A percentile compares a stretch with the other conserved stretches of the same genome.
phyloP scores from a whole-genome alignment of 2,329 filamentous ascomycete genomes.

The Fusarium domesticum region DNA sequence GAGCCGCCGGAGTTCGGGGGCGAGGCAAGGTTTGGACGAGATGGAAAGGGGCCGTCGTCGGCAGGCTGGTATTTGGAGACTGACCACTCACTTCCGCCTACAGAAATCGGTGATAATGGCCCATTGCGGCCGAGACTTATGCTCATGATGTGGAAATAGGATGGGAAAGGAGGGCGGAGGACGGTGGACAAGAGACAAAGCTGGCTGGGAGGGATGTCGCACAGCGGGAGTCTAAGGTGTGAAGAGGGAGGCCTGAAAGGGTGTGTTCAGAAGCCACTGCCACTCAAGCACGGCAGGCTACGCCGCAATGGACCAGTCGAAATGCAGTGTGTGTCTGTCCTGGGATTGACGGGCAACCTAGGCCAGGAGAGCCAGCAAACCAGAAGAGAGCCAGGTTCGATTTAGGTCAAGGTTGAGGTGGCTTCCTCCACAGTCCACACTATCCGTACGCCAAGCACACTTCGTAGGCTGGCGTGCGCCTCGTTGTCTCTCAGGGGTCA shows the following conservation, averaged over 20 bases:
- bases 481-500: no score
- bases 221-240: conserved; percentile 20
- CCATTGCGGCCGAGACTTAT: conserved; percentile 60
- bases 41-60: conserved; percentile 52
- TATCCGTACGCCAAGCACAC: no score
- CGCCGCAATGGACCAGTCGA: no score
- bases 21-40: conserved; percentile 60
- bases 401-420: no score
- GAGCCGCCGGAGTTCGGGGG: conserved; percentile 67
- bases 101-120: conserved; percentile 77
- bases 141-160: conserved; percentile 68
- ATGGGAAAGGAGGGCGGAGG: conserved; percentile 23
- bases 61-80: conserved; percentile 63
- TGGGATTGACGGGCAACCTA: no score
- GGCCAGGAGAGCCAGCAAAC: no score
- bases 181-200: conserved; percentile 17
- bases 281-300: no score
- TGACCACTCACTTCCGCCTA: conserved; percentile 82
- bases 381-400: no score
- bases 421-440: no score
- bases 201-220: conserved; percentile 20
- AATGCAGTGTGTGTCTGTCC: no score
- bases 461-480: no score
- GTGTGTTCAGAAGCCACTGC: no score
- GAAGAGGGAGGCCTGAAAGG: conserved; percentile 15